Evolutionary conservation across 805 yeast species (phyloP).

Genomic region (Saturnispora gosingensis): DNA sequence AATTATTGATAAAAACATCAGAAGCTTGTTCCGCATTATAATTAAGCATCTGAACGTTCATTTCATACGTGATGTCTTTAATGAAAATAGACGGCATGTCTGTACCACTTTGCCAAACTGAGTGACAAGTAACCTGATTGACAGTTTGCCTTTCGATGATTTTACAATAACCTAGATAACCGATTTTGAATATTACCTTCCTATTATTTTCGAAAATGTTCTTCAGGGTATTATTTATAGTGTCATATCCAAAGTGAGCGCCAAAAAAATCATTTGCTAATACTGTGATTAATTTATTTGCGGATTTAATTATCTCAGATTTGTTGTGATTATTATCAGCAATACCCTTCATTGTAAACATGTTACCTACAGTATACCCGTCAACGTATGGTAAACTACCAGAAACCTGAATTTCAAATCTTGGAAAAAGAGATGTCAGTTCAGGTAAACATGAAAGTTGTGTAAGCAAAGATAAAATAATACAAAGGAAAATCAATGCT

Average conservation of each 20-base stretch:
- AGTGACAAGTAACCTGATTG: conserved; percentile 6
- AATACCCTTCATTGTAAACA: not conserved
- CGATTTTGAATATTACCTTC: conserved; percentile 34
- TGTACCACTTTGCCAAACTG: conserved; percentile 7
- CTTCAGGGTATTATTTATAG: conserved; percentile 15
- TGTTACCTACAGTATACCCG: not conserved
- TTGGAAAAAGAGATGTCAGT: conserved; percentile 33
- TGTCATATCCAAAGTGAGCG: conserved; percentile 32
- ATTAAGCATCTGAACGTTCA: conserved; percentile 21
- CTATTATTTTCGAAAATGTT: conserved; percentile 38
- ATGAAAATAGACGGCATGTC: conserved; percentile 40
- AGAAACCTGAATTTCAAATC: conserved; percentile 29
- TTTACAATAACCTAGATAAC: conserved; percentile 42
- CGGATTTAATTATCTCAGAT: not conserved
- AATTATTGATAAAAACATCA: conserved; percentile 33
- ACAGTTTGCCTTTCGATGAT: not conserved
- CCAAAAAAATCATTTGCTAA: conserved; percentile 29
- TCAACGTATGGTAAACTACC: not conserved
- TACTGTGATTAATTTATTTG: not conserved
- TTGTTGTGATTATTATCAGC: not conserved
- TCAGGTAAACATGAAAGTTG: conserved; percentile 28
- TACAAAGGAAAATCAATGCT: conserved; percentile 20
- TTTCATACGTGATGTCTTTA: conserved; percentile 41
- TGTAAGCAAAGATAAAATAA: conserved; percentile 16
- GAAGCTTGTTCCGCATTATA: conserved; percentile 33